A percentile compares a stretch with the other conserved stretches of the same genome.
These are phyloP conservation scores for Monascus ruber DNA, from an alignment of 2,329 filamentous ascomycete species.

Conservation along the genomic window DNA sequence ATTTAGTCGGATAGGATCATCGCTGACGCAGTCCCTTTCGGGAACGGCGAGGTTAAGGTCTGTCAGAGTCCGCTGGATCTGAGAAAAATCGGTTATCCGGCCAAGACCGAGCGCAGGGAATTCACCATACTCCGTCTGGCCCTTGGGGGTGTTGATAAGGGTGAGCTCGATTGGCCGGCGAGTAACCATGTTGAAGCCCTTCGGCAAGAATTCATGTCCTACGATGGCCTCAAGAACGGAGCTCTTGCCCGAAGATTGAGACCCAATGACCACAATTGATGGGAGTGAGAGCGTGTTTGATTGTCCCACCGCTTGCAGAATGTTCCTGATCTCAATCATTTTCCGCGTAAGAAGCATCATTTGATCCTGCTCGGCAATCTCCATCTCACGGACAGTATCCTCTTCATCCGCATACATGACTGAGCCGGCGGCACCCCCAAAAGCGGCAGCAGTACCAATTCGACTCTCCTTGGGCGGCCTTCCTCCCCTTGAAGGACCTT, in stretches of 20 bases:
- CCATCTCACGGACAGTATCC: slow-evolving; percentile 48
- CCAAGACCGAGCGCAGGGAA: slow-evolving; percentile 85
- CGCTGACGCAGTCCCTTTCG: slow-evolving; percentile 80
- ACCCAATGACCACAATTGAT: slow-evolving; percentile 98
- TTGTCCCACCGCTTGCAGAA: slow-evolving; percentile 84
- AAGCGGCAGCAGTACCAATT: slow-evolving; percentile 44
- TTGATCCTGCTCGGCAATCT: slow-evolving; percentile 77
- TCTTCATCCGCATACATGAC: slow-evolving; percentile 35
- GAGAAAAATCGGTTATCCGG: slow-evolving; percentile 74
- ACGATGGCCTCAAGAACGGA: slow-evolving; percentile 95
- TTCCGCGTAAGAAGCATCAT: slow-evolving; percentile 99
- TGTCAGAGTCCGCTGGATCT: slow-evolving; percentile 81
- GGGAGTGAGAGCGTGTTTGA: slow-evolving; percentile 78
- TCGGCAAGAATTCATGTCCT: slow-evolving; percentile 92
- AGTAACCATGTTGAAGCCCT: slow-evolving; percentile 98
- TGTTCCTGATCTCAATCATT: slow-evolving; percentile 96
- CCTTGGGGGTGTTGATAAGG: slow-evolving; percentile 84
- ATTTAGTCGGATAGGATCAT: slow-evolving; percentile 90
- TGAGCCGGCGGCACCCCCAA: slow-evolving; percentile 44
- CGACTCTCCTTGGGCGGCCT: slow-evolving; percentile 46
- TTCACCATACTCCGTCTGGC: slow-evolving; percentile 82
- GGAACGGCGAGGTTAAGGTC: slow-evolving; percentile 91
- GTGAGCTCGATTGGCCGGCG: slow-evolving; percentile 91
- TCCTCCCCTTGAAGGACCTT: slow-evolving; percentile 32
- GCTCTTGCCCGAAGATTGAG: slow-evolving; percentile 95